Percentiles rank a stretch among this genome's conserved stretches.
Conservation (phyloP, 345 rosid species). For the Eucalyptus camaldulensis region DNA sequence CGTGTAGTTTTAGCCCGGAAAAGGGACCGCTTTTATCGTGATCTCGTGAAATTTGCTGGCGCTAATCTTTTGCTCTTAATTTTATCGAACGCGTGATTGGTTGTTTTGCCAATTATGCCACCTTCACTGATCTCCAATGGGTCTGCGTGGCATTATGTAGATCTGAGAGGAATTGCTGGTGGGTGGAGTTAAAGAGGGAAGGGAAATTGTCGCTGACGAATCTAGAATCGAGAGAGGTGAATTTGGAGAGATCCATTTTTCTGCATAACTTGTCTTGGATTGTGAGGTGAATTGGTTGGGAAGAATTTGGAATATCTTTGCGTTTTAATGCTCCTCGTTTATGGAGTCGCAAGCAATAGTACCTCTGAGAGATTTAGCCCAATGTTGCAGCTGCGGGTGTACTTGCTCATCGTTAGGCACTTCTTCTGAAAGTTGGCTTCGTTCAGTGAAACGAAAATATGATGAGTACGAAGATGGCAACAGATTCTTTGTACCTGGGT, state of each 20-base stretch:
- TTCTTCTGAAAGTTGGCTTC: constrained; percentile 32
- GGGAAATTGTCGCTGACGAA: not conserved
- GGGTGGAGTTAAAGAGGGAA: not conserved
- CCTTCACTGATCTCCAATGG: not conserved
- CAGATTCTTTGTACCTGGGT: constrained; percentile 37
- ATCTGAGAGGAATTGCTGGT: not conserved
- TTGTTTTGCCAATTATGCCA: not conserved
- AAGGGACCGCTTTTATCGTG: not conserved
- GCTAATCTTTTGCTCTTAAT: not conserved
- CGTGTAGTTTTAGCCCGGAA: not conserved
- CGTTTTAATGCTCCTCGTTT: constrained; percentile 9
- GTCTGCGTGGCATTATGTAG: not conserved
- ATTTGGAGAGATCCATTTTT: not conserved
- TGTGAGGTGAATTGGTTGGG: not conserved
- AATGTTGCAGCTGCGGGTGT: constrained; percentile 61
- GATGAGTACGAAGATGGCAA: constrained; percentile 46
- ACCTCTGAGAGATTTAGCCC: constrained; percentile 10
- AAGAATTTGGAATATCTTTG: not conserved
- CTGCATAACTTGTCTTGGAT: not conserved
- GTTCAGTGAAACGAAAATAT: constrained; percentile 62
- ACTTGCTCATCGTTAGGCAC: constrained; percentile 31
- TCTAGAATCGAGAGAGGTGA: not conserved
- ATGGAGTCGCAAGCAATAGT: constrained; percentile 50
- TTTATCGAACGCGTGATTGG: not conserved
- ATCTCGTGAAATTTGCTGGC: not conserved